These are phyloP conservation scores for Quambalaria eucalypti DNA, from an alignment of 1,284 basidiomycete species.

Conservation along the genomic window DNA sequence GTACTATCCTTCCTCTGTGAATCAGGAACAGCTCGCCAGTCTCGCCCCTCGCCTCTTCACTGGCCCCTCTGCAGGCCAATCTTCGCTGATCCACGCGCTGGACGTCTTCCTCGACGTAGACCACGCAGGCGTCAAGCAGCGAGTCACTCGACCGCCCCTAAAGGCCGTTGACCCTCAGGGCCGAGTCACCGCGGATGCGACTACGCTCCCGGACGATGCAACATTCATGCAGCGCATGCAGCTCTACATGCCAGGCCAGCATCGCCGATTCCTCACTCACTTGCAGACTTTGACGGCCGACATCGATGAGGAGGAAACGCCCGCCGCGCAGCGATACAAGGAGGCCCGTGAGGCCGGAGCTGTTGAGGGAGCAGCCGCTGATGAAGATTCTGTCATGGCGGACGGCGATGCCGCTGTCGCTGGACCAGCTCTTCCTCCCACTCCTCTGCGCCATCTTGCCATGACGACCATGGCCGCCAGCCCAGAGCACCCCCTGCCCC, in stretches of 20 bases:
- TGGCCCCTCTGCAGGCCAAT: constrained; percentile 85
- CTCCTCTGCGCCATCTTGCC: constrained; percentile 33
- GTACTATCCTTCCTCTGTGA: constrained; percentile 54
- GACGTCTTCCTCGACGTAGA: constrained; percentile 82
- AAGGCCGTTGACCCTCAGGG: not conserved
- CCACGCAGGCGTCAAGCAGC: constrained; percentile 48
- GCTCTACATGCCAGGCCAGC: constrained; percentile 48
- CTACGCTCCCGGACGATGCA: constrained; percentile 14
- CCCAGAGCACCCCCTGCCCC: constrained; percentile 21
- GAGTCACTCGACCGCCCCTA: constrained; percentile 11
- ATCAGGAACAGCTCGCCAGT: constrained; percentile 59
- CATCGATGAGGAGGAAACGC: not conserved
- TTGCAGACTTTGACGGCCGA: constrained; percentile 49
- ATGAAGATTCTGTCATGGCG: not conserved
- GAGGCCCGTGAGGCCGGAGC: too few relatives aligned
- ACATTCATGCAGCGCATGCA: constrained; percentile 39
- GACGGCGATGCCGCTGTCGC: not conserved
- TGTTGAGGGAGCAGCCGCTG: too few relatives aligned
- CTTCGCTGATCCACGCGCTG: constrained; percentile 74
- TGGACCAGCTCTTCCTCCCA: constrained; percentile 11
- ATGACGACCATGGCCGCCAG: constrained; percentile 16
- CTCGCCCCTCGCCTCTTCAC: constrained; percentile 56
- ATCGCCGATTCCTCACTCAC: constrained; percentile 77
- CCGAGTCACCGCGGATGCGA: constrained; percentile 18
- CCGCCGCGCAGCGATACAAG: not conserved